Evolutionary conservation across 106 monocot species (phyloP), one percentile per base, ranked within the genome.

Genomic region (Apostasia ramifera): DNA sequence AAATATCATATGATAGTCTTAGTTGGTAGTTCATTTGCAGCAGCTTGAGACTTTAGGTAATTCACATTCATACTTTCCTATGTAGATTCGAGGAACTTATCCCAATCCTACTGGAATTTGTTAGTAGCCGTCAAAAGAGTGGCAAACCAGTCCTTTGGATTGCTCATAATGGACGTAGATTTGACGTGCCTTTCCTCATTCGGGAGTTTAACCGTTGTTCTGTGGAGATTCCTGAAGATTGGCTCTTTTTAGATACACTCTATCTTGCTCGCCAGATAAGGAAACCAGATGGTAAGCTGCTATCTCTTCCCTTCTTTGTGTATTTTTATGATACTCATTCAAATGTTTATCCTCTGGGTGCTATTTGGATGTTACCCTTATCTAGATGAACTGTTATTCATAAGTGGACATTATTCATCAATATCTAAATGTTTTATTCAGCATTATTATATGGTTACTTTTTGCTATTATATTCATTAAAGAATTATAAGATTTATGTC

Each of bases 121-220:
- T 93, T 40, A 60, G 57, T 68, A 97, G 84, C 40, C 86, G 85
- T 1, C 83, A 79, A 71, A 80, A 73, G 47, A 71, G 43, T 55
- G 85, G 84, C 5, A 97, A 83, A 66, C 97, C 87, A 58, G 80
- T 98, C 44, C 42, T 90, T 39, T 88, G 76, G 71, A 60, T 93
- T 41, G 98, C 93, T 47, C 98, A 98, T 66, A 93, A 93, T 77
- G 92, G 83, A 44, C 84, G 90, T 13, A 41, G 55, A 56, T 98
- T 98, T 75, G 98, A 98, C 73, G 73, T 98, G 40, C 90, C 89
- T n/a, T 98, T 98, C 72, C 64, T 98, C 63, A 76, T 83, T 55
- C 77, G 55, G 46, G 92, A 98, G 76, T 89, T 98, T 67, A 40
- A 77, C 8, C 82, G 92, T 44, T 90, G 90, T 67, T 79, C 75